Evolutionary conservation across 1,139 yeast genomes (phyloP).

Genomic region (Geotrichum australiense): DNA sequence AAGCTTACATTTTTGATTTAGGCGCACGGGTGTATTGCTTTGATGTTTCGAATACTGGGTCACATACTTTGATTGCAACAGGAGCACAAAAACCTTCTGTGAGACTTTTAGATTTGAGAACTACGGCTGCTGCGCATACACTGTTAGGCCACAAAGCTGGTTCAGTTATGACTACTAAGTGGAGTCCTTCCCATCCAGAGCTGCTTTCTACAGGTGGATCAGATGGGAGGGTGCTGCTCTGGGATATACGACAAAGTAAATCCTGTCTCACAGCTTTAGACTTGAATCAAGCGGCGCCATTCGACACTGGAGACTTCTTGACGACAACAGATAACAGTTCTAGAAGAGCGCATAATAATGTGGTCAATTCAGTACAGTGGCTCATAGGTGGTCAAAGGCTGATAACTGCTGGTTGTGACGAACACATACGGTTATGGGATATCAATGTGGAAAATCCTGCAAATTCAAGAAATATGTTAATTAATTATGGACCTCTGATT

Average conservation of each 20-base stretch:
- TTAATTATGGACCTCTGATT: conserved; percentile 74
- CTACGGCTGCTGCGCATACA: conserved; percentile 65
- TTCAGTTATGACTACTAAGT: conserved; percentile 56
- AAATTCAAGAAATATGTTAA: conserved; percentile 30
- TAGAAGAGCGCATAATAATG: conserved; percentile 52
- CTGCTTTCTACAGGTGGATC: conserved; percentile 69
- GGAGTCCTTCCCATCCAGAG: conserved; percentile 66
- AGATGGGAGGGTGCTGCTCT: conserved; percentile 50
- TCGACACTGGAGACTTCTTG: conserved; percentile 17
- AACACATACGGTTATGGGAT: conserved; percentile 69
- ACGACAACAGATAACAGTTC: conserved; percentile 25
- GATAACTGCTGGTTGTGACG: conserved; percentile 67
- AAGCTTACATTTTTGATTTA: conserved; percentile 58
- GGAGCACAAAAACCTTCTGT: conserved; percentile 68
- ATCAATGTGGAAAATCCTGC: not conserved
- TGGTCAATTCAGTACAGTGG: conserved; percentile 72
- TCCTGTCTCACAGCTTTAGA: conserved; percentile 60
- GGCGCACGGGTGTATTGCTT: conserved; percentile 37
- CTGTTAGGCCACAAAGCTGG: conserved; percentile 54
- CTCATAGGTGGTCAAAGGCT: conserved; percentile 53
- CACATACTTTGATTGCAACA: conserved; percentile 54
- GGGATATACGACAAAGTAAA: conserved; percentile 72
- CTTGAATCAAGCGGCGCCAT: conserved; percentile 32
- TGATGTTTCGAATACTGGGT: conserved; percentile 36
- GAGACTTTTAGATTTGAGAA: conserved; percentile 62